phyloP scores from a whole-genome alignment of 83 land plant genomes.

The Picea mariana region DNA sequence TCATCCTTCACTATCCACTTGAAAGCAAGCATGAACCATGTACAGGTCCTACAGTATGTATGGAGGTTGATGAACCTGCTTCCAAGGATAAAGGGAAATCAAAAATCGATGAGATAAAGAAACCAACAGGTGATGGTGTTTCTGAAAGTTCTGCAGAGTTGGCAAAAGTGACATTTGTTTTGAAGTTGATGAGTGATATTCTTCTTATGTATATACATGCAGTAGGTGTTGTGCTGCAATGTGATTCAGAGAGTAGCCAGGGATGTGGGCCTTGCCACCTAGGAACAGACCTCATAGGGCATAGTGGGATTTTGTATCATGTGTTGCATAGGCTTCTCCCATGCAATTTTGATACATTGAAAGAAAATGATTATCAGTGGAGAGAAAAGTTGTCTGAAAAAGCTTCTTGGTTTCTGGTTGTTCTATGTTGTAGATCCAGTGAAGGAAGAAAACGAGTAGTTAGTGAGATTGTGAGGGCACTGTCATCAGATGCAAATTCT shows the following conservation, averaged over 20 bases:
- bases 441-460: conserved; percentile 49
- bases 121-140: conserved; percentile 27
- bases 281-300: conserved; percentile 32
- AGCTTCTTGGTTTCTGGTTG: conserved; percentile 48
- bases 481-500: conserved; percentile 17
- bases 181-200: conserved; percentile 42
- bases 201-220: conserved; percentile 46
- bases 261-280: conserved; percentile 39
- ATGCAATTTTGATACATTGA: conserved; percentile 25
- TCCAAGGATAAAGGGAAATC: conserved; percentile 3
- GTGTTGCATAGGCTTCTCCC: conserved; percentile 46
- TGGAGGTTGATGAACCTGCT: conserved; percentile 32
- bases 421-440: conserved; percentile 43
- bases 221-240: conserved; percentile 45
- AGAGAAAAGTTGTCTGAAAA: conserved; percentile 48
- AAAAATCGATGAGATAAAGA: conserved; percentile 21
- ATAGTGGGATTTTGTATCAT: conserved; percentile 46
- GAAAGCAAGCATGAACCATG: conserved; percentile 17
- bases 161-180: conserved; percentile 45
- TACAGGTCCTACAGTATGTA: conserved; percentile 18
- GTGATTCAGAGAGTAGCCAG: conserved; percentile 53
- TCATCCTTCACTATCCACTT: conserved; percentile 39
- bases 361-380: conserved; percentile 41
- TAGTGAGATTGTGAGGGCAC: conserved; percentile 41
- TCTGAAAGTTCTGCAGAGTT: conserved; percentile 37